A percentile compares a stretch with the other conserved stretches of the same genome.
Conservation (phyloP, 1,139 yeast genomes). For the Hyphopichia burtonii region DNA sequence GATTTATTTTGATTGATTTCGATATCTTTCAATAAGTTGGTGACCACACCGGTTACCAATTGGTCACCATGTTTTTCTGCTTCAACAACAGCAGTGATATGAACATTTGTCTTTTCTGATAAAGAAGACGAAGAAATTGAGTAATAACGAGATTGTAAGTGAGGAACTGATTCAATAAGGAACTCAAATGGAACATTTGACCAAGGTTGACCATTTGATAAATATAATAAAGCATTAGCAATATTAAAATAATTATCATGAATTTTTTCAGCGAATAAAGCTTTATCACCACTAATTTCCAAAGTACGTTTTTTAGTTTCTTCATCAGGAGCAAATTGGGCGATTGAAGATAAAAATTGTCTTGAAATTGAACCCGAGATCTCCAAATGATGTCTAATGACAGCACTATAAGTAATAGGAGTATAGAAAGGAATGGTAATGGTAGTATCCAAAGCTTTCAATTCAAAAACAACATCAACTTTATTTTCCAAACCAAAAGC, state of each 20-base stretch:
- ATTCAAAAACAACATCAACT: constrained; percentile 56
- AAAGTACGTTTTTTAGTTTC: constrained; percentile 52
- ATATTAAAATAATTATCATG: constrained; percentile 63
- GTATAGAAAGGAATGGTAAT: constrained; percentile 75
- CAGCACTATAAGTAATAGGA: constrained; percentile 88
- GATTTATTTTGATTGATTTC: constrained; percentile 60
- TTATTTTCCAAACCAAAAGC: constrained; percentile 62
- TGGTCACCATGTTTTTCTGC: constrained; percentile 50
- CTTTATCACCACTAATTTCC: constrained; percentile 67
- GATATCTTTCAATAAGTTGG: constrained; percentile 79
- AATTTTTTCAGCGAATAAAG: constrained; percentile 62
- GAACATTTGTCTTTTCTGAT: constrained; percentile 71
- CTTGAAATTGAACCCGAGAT: constrained; percentile 93
- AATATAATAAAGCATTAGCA: constrained; percentile 66
- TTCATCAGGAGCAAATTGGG: constrained; percentile 77
- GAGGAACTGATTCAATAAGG: constrained; percentile 75
- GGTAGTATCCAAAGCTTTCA: constrained; percentile 75
- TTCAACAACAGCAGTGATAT: constrained; percentile 93
- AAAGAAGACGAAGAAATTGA: constrained; percentile 91
- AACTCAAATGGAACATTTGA: constrained; percentile 76
- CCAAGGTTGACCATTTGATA: constrained; percentile 73
- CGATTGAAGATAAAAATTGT: constrained; percentile 74
- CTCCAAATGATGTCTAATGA: constrained; percentile 83
- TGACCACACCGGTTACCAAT: constrained; percentile 78
- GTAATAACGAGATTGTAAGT: constrained; percentile 91